Evolutionary conservation across 805 yeast genomes (phyloP), one percentile per base, ranked within the genome.

Genomic region (Torulaspora maleeae): DNA sequence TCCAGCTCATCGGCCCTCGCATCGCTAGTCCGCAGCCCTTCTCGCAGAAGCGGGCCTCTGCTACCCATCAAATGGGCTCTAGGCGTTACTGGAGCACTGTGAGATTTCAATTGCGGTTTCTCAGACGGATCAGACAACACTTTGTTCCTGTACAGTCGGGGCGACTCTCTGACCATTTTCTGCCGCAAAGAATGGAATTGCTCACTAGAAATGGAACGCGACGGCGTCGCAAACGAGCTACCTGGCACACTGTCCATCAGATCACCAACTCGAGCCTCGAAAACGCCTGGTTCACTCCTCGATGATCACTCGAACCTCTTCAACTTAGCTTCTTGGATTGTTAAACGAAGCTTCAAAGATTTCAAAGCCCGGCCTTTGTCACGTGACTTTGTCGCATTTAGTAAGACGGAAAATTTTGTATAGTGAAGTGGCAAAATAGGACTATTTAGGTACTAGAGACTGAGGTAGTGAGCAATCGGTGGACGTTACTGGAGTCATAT

Each of bases 91-190:
- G 46, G 34, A 4, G 39, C 33, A 33, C 50, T 49, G 20, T 38
- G 41, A 12, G 46, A 30, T 24, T 29, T 13, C 16, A 41, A 17
- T 1, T 10, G 13, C 3, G 33, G 17, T 24, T 16, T 30, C 35
- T 32, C 17, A 24, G 43, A 36, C 12, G 45, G 44, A 29, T 46
- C 47, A 46, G 41, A 43, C 44, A 50, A 49, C 11, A 32, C 37
- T 42, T 52, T 58, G 41, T 50, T 47, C 41, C 50, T 58, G 43
- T 63, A 62, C 25, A 62, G 47, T 25, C 42, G 48, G 5, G 67
- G 66, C 1, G 66, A 55, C 25, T 64, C 66, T 27, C 45, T 54
- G 7, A 59, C 54, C 19, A 56, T 48, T 41, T 41, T 54, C 16
- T 49, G 56, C 38, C 59, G 49, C 25, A 61, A 24, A 2, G 55